A percentile compares a stretch with the other conserved stretches of the same genome.
phyloP scores from a whole-genome alignment of 139 green algal genomes.

The Chlamydomonas sp. region DNA sequence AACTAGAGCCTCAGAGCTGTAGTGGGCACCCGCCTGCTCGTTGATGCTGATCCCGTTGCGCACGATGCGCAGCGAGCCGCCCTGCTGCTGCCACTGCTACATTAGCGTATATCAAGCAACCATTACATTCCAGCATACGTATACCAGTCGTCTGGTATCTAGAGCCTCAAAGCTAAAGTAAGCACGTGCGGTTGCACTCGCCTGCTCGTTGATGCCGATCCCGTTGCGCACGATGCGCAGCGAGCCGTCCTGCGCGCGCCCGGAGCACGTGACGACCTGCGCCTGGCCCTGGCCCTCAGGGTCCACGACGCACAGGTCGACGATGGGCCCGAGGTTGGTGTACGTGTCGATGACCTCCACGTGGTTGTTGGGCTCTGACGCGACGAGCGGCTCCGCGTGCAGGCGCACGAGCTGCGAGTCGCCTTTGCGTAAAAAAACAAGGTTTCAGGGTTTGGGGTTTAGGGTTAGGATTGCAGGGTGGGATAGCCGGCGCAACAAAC shows the following conservation, averaged over 20 bases:
- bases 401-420: conserved; percentile 82
- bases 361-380: conserved; percentile 32
- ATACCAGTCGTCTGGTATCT: no score
- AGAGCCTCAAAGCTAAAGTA: no score
- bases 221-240: conserved; percentile 93
- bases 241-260: conserved; percentile 59
- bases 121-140: no score
- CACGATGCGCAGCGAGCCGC: conserved; percentile 85
- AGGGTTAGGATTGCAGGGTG: no score
- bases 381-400: conserved; percentile 32
- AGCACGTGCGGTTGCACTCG: no score
- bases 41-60: conserved; percentile 97
- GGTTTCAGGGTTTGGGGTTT: no score
- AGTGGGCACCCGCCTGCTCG: conserved; percentile 71
- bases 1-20: no score
- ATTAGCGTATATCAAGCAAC: no score
- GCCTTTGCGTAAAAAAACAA: no score
- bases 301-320: conserved; percentile 92
- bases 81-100: no score
- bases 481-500: no score
- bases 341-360: conserved; percentile 67
- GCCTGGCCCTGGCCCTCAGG: conserved; percentile 91
- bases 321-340: conserved; percentile 87
- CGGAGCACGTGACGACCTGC: conserved; percentile 84
- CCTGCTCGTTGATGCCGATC: conserved; percentile 94